Base-by-base conservation (phyloP, 768 basidiomycete genomes). In the Cystofilobasidium capitatum region DNA sequence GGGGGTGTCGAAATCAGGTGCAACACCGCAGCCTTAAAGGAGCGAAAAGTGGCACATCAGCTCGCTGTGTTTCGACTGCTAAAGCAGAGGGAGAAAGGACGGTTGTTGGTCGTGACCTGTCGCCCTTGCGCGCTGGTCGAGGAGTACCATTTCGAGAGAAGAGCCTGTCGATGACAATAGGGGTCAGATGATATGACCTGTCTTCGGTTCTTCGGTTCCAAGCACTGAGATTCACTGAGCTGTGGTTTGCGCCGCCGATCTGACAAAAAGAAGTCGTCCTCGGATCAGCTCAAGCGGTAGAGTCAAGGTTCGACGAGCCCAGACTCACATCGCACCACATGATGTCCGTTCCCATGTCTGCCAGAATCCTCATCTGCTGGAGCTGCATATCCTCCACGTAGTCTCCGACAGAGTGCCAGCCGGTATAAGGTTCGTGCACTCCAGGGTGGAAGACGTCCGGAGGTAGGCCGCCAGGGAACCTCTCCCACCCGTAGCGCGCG, bases 401-500 rank as follows among this genome's bases (percentile, higher is more conserved):
- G 70, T 85, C 82, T 0, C 75, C 71, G 35, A 62, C 83, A n/a
- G 80, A 69, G 12, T 82, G 66, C 40, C 77, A 76, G 12, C 84
- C 84, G 0, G 81, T 83, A 67, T 83, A 85, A 10, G 83, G 81
- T 67, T 85, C 85, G 22, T 82, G 58, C 61, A 79, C 72, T 24
- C 77, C 72, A 0, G 79, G 79, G 58, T 83, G 79, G 72, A 79
- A 84, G 0, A 82, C 76, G 64, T 85, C 81, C 65, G 79, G 81
- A 4, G 84, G 82, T 7, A 83, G 77, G 5, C 81, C 80, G 29
- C 84, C 84, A 0, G 84, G 85, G 84, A 62, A 84, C 83, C 51
- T 75, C 29, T 75, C 8, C 78, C 81, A 60, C 0, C 68, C 68
- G 49, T 69, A 69, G 2, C 16, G 33, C 10, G 55, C 42, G 59